A percentile compares a stretch with the other conserved stretches of the same genome.
Conservation (phyloP, 2,329 filamentous ascomycete genomes). For the Ophiostoma sp. region DNA sequence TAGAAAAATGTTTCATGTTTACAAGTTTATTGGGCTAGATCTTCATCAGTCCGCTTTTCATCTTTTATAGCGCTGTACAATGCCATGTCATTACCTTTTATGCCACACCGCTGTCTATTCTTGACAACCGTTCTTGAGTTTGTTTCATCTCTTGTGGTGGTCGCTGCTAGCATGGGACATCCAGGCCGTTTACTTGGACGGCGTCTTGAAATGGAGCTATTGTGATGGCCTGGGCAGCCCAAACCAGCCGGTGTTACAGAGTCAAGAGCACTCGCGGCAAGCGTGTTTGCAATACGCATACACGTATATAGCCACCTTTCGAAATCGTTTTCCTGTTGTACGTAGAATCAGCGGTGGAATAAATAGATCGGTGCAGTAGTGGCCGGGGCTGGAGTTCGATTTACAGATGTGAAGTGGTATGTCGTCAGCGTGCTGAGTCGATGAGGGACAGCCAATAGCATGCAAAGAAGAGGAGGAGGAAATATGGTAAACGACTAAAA, state of each 20-base stretch:
- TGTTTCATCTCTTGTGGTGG: background rate
- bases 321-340: background rate
- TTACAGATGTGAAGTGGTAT: background rate
- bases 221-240: background rate
- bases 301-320: background rate
- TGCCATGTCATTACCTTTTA: background rate
- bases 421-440: background rate
- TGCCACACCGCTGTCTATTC: background rate
- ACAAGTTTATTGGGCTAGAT: background rate
- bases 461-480: background rate
- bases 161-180: background rate
- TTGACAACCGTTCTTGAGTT: background rate
- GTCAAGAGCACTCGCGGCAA: background rate
- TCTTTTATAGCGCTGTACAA: background rate
- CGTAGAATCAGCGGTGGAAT: background rate
- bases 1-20: background rate
- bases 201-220: slow-evolving; percentile 8
- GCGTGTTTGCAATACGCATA: slow-evolving; percentile 3
- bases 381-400: background rate
- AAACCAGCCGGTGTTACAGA: slow-evolving; percentile 13
- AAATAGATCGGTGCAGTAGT: background rate
- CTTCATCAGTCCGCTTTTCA: background rate
- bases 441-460: background rate
- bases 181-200: background rate
- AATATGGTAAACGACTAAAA: background rate